A percentile compares a stretch with the other conserved stretches of the same genome.
Conservation (phyloP, 2,329 filamentous ascomycete genomes). For the Claviceps sp. region DNA sequence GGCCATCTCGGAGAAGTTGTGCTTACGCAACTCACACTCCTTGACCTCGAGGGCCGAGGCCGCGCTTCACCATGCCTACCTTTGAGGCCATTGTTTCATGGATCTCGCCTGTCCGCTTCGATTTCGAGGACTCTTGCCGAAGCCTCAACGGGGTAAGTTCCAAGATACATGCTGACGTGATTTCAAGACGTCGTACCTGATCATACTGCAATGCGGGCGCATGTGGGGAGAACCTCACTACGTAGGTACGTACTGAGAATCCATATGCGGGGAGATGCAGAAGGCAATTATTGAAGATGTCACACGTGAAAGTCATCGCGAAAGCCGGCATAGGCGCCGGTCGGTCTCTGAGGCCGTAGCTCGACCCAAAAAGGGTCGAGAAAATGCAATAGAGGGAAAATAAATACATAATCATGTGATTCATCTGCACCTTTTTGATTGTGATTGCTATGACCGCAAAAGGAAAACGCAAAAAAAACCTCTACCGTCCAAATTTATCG, state of each 20-base stretch:
- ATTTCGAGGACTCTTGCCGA: too few relatives aligned
- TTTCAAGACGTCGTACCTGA: too few relatives aligned
- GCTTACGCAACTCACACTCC: conserved; percentile 99
- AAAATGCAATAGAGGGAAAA: conserved; percentile 30
- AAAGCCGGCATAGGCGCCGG: conserved; percentile 55
- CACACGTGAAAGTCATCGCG: conserved; percentile 25
- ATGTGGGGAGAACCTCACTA: not conserved
- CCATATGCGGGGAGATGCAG: not conserved
- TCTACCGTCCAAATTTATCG: conserved; percentile 49
- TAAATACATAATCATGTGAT: conserved; percentile 24
- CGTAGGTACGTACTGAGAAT: not conserved
- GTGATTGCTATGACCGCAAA: conserved; percentile 28
- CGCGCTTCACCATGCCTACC: conserved; percentile 48
- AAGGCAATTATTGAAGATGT: conserved; percentile 8
- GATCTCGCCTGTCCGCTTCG: too few relatives aligned
- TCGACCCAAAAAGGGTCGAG: conserved; percentile 44
- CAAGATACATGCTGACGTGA: too few relatives aligned
- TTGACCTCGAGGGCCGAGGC: conserved; percentile 99
- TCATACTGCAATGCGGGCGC: not conserved
- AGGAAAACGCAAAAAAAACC: not conserved
- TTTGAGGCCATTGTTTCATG: too few relatives aligned
- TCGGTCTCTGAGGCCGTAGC: conserved; percentile 63
- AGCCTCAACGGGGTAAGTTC: too few relatives aligned
- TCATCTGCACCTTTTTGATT: conserved; percentile 19
- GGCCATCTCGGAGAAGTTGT: conserved; percentile 99